Conservation (phyloP, 345 rosid genomes). For the Passiflora organensis region DNA sequence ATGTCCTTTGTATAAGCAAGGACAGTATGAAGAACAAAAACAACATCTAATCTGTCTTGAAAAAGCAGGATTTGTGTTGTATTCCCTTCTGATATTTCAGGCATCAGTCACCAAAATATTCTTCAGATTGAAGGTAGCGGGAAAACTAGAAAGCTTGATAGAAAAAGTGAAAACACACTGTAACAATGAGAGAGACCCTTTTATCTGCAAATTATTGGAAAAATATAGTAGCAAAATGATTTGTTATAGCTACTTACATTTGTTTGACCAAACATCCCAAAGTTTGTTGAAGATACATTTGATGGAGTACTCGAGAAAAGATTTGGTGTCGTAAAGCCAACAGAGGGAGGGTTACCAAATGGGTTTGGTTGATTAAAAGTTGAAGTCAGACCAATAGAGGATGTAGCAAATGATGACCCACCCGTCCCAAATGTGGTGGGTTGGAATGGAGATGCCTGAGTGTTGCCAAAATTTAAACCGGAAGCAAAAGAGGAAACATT, state of each 20-base stretch:
- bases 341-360: slow-evolving; percentile 52
- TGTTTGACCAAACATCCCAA: slow-evolving; percentile 42
- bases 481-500: slow-evolving; percentile 37
- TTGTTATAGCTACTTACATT: slow-evolving; percentile 37
- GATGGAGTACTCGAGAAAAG: slow-evolving; percentile 52
- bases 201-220: neutral
- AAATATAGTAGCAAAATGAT: neutral
- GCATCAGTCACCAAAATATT: neutral
- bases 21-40: neutral
- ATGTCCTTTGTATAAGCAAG: slow-evolving; percentile 8
- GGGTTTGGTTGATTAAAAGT: slow-evolving; percentile 9
- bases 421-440: slow-evolving; percentile 39
- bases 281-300: slow-evolving; percentile 34
- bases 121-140: neutral
- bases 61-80: too few relatives aligned
- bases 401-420: slow-evolving; percentile 56
- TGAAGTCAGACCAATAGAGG: slow-evolving; percentile 12
- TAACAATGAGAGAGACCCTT: neutral
- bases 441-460: slow-evolving; percentile 56
- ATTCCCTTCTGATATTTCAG: neutral
- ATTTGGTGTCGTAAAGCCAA: slow-evolving; percentile 10
- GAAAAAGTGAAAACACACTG: neutral
- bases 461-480: slow-evolving; percentile 35
- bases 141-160: neutral
- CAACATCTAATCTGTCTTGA: too few relatives aligned